Conservation (phyloP, 1,139 yeast genomes). For the Lodderomyces pseudojiufengensis region DNA sequence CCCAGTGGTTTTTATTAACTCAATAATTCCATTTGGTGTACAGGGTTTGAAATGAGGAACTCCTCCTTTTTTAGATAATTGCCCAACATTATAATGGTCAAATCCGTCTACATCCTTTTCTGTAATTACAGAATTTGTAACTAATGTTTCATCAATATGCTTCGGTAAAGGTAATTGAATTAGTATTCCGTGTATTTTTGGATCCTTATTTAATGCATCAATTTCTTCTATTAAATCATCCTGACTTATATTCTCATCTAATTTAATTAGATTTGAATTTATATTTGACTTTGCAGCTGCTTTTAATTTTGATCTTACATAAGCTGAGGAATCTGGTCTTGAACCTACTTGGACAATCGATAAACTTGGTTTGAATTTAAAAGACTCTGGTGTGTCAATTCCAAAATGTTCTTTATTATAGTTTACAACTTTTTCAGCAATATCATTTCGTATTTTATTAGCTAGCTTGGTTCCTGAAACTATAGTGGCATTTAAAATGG, state of each 20-base stretch:
- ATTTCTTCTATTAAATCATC: conserved; percentile 54
- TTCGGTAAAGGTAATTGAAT: conserved; percentile 73
- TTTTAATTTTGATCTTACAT: conserved; percentile 70
- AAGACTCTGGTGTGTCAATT: conserved; percentile 19
- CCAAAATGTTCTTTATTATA: conserved; percentile 31
- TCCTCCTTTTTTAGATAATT: conserved; percentile 71
- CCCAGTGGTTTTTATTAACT: conserved; percentile 61
- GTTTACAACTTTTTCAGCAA: conserved; percentile 41
- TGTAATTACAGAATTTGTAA: conserved; percentile 65
- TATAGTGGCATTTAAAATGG: conserved; percentile 32
- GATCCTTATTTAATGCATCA: conserved; percentile 56
- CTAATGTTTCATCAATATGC: conserved; percentile 62
- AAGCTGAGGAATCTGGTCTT: conserved; percentile 74
- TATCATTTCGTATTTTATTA: conserved; percentile 31
- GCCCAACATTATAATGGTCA: conserved; percentile 72
- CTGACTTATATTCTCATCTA: conserved; percentile 55
- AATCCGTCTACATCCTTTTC: conserved; percentile 81
- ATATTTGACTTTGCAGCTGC: conserved; percentile 71
- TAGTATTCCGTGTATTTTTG: conserved; percentile 63
- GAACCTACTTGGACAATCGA: conserved; percentile 73
- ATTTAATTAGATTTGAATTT: conserved; percentile 52
- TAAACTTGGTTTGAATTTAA: conserved; percentile 56
- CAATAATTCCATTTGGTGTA: conserved; percentile 76
- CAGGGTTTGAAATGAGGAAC: conserved; percentile 69
- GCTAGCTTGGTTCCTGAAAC: conserved; percentile 47